Percentiles rank a stretch among this genome's conserved stretches.
Conservation (phyloP, 495 filamentous ascomycete genomes). For the Podospora conica region DNA sequence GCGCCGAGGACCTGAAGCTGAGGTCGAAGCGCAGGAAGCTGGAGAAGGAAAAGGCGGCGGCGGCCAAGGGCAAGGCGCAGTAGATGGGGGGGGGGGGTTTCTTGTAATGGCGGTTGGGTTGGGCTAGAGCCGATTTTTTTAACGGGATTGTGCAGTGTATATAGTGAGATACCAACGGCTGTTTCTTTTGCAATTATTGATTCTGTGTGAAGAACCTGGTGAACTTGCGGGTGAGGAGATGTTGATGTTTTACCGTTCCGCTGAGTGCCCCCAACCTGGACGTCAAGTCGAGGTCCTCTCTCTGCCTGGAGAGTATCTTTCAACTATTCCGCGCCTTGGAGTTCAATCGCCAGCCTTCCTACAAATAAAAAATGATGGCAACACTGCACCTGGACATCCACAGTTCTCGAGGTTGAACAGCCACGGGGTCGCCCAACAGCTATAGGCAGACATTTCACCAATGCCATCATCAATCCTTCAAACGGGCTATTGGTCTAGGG, state of each 20-base stretch:
- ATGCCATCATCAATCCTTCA: background rate
- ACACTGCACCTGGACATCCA: no score
- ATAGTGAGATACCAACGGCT: background rate
- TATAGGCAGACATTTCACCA: background rate
- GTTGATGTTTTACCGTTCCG: no score
- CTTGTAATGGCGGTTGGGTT: constrained; percentile 16
- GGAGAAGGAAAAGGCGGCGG: constrained; percentile 56
- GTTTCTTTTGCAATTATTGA: background rate
- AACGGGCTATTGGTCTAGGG: background rate
- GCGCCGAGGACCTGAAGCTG: constrained; percentile 65
- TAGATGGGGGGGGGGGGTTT: constrained; percentile 18
- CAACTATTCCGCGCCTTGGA: no score
- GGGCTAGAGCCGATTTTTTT: background rate
- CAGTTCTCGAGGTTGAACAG: no score
- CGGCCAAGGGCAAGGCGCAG: constrained; percentile 22
- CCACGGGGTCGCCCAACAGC: no score
- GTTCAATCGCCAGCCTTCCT: no score
- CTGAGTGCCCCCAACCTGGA: no score
- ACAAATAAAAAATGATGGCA: no score
- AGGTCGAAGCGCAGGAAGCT: constrained; percentile 82
- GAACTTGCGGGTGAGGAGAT: background rate
- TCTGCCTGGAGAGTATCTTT: no score
- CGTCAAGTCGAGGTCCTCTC: no score
- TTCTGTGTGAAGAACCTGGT: no score
- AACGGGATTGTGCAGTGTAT: background rate